These are phyloP conservation scores for Blastobotrys capitulatus DNA, from an alignment of 1,139 yeast genomes.

Conservation along the genomic window DNA sequence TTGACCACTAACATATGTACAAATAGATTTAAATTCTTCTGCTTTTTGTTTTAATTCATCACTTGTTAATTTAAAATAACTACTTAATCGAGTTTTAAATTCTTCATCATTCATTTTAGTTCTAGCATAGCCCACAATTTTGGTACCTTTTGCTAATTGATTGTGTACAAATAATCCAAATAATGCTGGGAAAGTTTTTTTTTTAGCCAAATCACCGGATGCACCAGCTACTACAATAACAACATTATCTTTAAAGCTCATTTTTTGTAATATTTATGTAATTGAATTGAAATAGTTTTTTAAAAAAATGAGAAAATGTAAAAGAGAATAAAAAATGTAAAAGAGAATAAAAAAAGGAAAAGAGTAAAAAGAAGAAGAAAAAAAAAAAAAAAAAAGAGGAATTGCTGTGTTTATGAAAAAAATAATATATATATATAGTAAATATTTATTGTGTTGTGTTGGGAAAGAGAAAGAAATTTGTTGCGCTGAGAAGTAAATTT, in stretches of 20 bases:
- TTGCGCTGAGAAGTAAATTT: too few species aligned
- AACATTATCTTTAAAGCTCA: constrained; percentile 44
- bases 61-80: constrained; percentile 56
- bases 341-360: neutral
- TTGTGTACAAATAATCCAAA: constrained; percentile 62
- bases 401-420: neutral
- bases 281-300: neutral
- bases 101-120: constrained; percentile 64
- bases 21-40: constrained; percentile 57
- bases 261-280: neutral
- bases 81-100: constrained; percentile 58
- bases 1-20: constrained; percentile 68
- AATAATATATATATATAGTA: too few species aligned
- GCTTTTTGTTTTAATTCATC: constrained; percentile 41
- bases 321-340: neutral
- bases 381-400: neutral
- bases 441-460: too few species aligned
- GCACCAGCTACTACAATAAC: constrained; percentile 90
- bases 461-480: too few species aligned
- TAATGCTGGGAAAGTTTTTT: constrained; percentile 64
- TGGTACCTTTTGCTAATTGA: constrained; percentile 60
- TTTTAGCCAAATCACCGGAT: constrained; percentile 94
- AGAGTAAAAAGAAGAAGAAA: neutral
- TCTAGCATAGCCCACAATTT: constrained; percentile 90
- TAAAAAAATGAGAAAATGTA: neutral